These are phyloP conservation scores for Gonium pectorale DNA, from an alignment of 139 green algal species.

Conservation along the genomic window DNA sequence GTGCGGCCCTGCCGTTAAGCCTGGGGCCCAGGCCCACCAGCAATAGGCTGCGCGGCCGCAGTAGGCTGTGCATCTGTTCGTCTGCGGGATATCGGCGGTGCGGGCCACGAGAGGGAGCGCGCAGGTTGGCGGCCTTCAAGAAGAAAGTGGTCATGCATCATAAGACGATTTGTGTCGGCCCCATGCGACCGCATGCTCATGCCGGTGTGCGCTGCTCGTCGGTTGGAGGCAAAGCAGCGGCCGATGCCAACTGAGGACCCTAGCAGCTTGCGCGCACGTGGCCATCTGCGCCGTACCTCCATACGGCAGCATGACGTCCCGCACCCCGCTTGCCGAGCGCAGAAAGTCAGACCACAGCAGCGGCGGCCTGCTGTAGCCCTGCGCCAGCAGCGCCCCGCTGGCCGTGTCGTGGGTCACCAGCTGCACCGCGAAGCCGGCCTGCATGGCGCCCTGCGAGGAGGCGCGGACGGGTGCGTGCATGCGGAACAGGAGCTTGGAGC, in stretches of 20 bases:
- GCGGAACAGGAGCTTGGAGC: not conserved
- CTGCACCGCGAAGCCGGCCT: conserved; percentile 22
- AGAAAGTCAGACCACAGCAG: conserved; percentile 37
- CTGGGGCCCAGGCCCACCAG: not conserved
- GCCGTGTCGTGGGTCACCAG: conserved; percentile 34
- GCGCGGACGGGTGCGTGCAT: not conserved
- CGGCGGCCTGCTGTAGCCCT: conserved; percentile 11
- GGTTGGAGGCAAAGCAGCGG: too few species aligned
- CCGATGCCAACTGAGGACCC: too few species aligned
- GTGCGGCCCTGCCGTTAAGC: not conserved
- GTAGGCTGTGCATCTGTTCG: conserved; percentile 1
- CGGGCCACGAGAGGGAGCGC: too few species aligned
- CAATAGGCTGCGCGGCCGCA: not conserved
- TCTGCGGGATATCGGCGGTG: too few species aligned
- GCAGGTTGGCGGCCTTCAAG: too few species aligned
- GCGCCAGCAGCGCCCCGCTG: conserved; percentile 3
- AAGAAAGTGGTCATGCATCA: too few species aligned
- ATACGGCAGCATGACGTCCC: conserved; percentile 31
- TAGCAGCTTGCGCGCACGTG: too few species aligned
- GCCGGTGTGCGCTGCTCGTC: too few species aligned
- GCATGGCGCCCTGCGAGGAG: conserved; percentile 2
- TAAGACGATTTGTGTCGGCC: too few species aligned
- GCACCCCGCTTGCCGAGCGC: not conserved
- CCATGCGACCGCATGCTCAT: too few species aligned
- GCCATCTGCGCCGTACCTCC: too few species aligned